phyloP scores from a whole-genome alignment of 163 green algal species.

The Prototheca stagnorum region DNA sequence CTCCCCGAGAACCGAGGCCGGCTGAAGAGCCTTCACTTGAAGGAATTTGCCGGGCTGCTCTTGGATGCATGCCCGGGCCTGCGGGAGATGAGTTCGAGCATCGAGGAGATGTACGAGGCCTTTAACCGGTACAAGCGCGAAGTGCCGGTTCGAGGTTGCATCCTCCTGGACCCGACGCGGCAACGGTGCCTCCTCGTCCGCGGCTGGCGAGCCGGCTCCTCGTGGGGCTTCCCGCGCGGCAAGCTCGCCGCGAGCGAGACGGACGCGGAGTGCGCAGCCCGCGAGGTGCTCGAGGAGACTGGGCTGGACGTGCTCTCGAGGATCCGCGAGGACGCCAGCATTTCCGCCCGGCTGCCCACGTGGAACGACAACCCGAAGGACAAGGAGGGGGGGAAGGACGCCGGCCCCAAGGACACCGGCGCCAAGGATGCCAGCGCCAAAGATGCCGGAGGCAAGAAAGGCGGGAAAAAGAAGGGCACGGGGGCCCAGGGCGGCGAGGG shows the following conservation, averaged over 20 bases:
- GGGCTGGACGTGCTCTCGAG: conserved; percentile 44
- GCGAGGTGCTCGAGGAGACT: conserved; percentile 80
- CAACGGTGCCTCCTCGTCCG: conserved; percentile 65
- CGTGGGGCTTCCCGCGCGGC: conserved; percentile 81
- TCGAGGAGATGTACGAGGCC: conserved; percentile 25
- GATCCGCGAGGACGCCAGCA: conserved; percentile 37
- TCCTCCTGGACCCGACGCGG: conserved; percentile 57
- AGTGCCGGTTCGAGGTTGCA: conserved; percentile 67
- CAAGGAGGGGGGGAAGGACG: no score
- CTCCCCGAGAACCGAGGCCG: conserved; percentile 8
- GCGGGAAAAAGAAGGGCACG: not conserved
- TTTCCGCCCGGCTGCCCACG: conserved; percentile 40
- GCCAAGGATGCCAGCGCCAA: conserved; percentile 31
- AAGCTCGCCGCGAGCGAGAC: conserved; percentile 68
- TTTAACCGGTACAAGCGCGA: conserved; percentile 76
- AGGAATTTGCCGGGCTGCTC: conserved; percentile 60
- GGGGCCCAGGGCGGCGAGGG: not conserved
- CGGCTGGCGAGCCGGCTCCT: conserved; percentile 39
- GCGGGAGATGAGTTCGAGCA: conserved; percentile 7
- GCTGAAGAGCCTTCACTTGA: conserved; percentile 50
- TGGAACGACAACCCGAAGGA: no score
- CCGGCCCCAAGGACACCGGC: no score
- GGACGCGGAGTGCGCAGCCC: conserved; percentile 44
- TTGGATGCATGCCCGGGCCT: conserved; percentile 55
- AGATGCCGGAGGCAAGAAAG: conserved; percentile 33